Conservation (phyloP, 768 basidiomycete species). For the Kwoniella shandongensis region DNA sequence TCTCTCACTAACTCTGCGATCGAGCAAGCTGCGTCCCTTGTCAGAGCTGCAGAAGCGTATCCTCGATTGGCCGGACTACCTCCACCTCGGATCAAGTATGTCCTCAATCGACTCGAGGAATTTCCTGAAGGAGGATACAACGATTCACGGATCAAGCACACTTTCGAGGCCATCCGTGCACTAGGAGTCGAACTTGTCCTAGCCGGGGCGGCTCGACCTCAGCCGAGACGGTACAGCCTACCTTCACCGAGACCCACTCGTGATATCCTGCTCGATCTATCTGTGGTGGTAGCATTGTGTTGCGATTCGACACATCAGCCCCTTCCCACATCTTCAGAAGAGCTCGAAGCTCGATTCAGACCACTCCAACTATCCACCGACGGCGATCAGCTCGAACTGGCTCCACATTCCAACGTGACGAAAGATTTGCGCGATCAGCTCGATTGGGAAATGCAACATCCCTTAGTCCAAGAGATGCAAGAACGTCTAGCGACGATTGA, state of each 20-base stretch:
- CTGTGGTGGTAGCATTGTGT: constrained; percentile 76
- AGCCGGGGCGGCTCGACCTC: constrained; percentile 29
- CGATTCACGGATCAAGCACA: constrained; percentile 62
- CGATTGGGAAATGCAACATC: constrained; percentile 69
- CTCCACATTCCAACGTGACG: constrained; percentile 58
- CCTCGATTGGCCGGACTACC: constrained; percentile 55
- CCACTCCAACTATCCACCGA: constrained; percentile 54
- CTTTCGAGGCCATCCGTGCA: constrained; percentile 60
- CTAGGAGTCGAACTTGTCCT: constrained; percentile 70
- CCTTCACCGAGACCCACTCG: constrained; percentile 57
- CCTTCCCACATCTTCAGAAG: constrained; percentile 62
- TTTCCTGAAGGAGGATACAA: constrained; percentile 53
- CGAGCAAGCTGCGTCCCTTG: constrained; percentile 67
- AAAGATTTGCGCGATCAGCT: constrained; percentile 71
- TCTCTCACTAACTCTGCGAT: constrained; percentile 72
- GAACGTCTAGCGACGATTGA: constrained; percentile 52
- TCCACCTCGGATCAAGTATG: constrained; percentile 56
- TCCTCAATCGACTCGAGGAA: constrained; percentile 66
- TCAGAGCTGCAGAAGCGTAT: constrained; percentile 66
- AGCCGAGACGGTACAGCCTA: constrained; percentile 27
- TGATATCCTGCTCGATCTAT: constrained; percentile 77
- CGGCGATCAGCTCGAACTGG: constrained; percentile 14
- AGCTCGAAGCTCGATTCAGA: constrained; percentile 66
- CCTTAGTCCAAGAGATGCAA: constrained; percentile 65
- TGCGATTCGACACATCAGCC: constrained; percentile 76